Evolutionary conservation across 345 rosid genomes (phyloP).

Genomic region (Excoecaria cochinchinensis): DNA sequence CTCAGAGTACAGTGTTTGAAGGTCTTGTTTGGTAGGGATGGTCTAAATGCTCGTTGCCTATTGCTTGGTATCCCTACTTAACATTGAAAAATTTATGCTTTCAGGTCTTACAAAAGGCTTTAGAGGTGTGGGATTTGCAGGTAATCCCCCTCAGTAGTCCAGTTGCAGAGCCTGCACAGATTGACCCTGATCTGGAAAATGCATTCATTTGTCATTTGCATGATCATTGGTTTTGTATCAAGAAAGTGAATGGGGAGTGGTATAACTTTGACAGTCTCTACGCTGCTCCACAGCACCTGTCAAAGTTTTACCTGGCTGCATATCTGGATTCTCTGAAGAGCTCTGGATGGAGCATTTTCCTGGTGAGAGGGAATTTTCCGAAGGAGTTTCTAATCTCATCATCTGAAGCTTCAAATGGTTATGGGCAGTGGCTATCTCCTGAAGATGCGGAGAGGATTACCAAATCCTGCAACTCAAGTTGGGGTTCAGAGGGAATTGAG

Average conservation of each 20-base stretch:
- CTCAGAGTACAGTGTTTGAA: background rate
- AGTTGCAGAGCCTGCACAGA: slow-evolving; percentile 84
- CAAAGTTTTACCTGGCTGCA: slow-evolving; percentile 87
- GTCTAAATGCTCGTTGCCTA: slow-evolving; percentile 9
- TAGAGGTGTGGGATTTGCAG: slow-evolving; percentile 88
- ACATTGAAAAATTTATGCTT: slow-evolving; percentile 13
- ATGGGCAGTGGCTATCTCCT: slow-evolving; percentile 86
- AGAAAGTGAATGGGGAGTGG: slow-evolving; percentile 89
- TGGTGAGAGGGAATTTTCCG: slow-evolving; percentile 87
- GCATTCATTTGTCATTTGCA: slow-evolving; percentile 94
- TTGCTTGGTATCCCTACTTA: slow-evolving; percentile 12
- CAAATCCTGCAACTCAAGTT: slow-evolving; percentile 49
- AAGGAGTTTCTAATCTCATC: slow-evolving; percentile 69
- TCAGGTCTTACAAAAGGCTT: slow-evolving; percentile 90
- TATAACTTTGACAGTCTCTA: slow-evolving; percentile 92
- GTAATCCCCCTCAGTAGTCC: slow-evolving; percentile 91
- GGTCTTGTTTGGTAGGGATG: background rate
- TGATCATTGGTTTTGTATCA: slow-evolving; percentile 93
- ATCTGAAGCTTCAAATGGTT: slow-evolving; percentile 71
- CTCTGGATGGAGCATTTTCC: slow-evolving; percentile 90
- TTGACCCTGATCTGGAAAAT: slow-evolving; percentile 78
- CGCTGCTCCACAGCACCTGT: slow-evolving; percentile 84
- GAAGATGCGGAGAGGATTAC: slow-evolving; percentile 85
- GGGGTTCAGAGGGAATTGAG: slow-evolving; percentile 33
- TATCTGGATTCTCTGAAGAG: slow-evolving; percentile 79